Evolutionary conservation across 805 yeast genomes (phyloP).

Genomic region (Cyberlindnera sargentensis): DNA sequence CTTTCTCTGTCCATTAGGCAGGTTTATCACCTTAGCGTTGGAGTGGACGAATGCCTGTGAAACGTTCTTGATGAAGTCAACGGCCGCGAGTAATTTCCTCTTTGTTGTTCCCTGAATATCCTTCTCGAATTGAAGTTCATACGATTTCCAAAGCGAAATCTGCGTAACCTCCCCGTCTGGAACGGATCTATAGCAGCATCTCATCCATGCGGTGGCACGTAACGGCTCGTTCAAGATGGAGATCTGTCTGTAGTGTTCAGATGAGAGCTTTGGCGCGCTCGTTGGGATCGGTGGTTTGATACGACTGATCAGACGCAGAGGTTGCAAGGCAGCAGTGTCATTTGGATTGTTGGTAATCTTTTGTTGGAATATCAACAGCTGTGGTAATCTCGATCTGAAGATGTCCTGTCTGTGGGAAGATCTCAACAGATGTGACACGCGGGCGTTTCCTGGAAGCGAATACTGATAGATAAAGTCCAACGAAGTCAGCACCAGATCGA

Average conservation of each 20-base stretch:
- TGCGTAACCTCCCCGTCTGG: slow-evolving; percentile 85
- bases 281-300: slow-evolving; percentile 60
- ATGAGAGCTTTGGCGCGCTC: slow-evolving; percentile 54
- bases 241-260: slow-evolving; percentile 50
- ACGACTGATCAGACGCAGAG: slow-evolving; percentile 41
- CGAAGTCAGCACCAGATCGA: slow-evolving; percentile 63
- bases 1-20: slow-evolving; percentile 59
- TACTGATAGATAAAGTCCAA: slow-evolving; percentile 81
- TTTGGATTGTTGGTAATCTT: slow-evolving; percentile 28
- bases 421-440: slow-evolving; percentile 46
- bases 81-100: slow-evolving; percentile 77
- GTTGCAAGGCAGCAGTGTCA: slow-evolving; percentile 18
- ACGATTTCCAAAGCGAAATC: slow-evolving; percentile 91
- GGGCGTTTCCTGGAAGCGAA: slow-evolving; percentile 52
- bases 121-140: slow-evolving; percentile 77
- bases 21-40: slow-evolving; percentile 84
- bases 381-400: slow-evolving; percentile 54
- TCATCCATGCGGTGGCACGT: slow-evolving; percentile 91
- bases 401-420: slow-evolving; percentile 43
- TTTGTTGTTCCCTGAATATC: slow-evolving; percentile 32
- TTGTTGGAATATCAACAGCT: slow-evolving; percentile 46
- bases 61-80: slow-evolving; percentile 92
- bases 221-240: slow-evolving; percentile 72
- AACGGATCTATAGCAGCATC: slow-evolving; percentile 80
- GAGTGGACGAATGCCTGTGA: slow-evolving; percentile 82